Percentiles rank a stretch among this genome's conserved stretches.
Conservation (phyloP, 352 stramenopile species). For the Phytopythium vexans region DNA sequence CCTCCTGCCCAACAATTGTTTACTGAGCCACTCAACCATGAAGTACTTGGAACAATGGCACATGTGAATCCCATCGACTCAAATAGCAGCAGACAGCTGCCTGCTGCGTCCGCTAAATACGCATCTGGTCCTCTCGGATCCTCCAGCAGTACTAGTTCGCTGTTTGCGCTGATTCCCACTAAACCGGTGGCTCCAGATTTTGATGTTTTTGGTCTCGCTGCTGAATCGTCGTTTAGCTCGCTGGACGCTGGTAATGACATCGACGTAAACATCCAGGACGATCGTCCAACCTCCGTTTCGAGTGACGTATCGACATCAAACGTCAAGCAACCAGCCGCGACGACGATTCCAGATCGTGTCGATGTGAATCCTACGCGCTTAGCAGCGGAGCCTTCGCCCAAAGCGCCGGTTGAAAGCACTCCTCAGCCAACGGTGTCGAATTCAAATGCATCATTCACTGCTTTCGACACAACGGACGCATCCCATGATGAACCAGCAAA, state of each 20-base stretch:
- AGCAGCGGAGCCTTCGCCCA: too few relatives aligned
- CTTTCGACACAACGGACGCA: neutral
- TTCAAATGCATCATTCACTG: slow-evolving; percentile 1
- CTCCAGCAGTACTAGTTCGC: slow-evolving; percentile 3
- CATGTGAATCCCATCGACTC: too few relatives aligned
- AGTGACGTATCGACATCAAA: neutral
- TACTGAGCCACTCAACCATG: too few relatives aligned
- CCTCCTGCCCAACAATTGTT: too few relatives aligned
- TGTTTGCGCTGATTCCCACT: slow-evolving; percentile 9
- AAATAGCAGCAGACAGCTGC: neutral
- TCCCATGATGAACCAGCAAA: neutral
- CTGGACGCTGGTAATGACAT: slow-evolving; percentile 26
- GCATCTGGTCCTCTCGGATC: neutral
- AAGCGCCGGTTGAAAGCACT: too few relatives aligned
- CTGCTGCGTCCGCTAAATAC: neutral
- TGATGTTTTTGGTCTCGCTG: slow-evolving; percentile 21
- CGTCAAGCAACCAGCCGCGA: neutral
- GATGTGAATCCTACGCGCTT: too few relatives aligned
- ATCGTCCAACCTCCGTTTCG: neutral
- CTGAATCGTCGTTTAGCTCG: slow-evolving; percentile 19
- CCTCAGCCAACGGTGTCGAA: too few relatives aligned
- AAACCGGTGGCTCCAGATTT: slow-evolving; percentile 8
- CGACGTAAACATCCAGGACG: slow-evolving; percentile 16
- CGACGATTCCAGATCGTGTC: too few relatives aligned
- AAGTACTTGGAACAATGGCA: too few relatives aligned